phyloP scores from a whole-genome alignment of 192 early-diverging fungal genomes.

The Backusella circina region DNA sequence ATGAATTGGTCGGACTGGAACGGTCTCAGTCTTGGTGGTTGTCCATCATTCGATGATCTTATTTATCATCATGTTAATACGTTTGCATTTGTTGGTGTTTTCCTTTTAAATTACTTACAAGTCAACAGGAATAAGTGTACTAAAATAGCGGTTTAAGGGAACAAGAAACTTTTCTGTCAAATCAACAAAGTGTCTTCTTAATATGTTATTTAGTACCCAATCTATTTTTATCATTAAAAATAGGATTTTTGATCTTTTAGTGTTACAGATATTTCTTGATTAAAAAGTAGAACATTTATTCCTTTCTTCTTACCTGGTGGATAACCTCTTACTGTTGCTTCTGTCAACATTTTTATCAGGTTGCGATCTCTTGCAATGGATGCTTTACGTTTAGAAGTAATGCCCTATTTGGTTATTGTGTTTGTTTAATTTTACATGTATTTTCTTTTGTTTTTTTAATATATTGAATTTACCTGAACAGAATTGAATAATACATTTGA shows the following conservation, averaged over 20 bases:
- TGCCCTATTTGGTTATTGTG: constrained; percentile 27
- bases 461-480: constrained; percentile 38
- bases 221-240: constrained; percentile 33
- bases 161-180: constrained; percentile 91
- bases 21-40: constrained; percentile 57
- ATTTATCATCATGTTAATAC: not conserved
- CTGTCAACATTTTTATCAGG: constrained; percentile 73
- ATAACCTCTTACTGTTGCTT: constrained; percentile 66
- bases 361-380: constrained; percentile 80
- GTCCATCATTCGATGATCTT: not conserved
- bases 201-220: constrained; percentile 83
- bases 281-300: not conserved
- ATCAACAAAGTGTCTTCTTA: constrained; percentile 90
- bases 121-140: constrained; percentile 72
- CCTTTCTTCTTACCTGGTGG: constrained; percentile 46
- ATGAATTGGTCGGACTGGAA: constrained; percentile 78
- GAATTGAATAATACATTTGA: constrained; percentile 42
- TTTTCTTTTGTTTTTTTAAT: not conserved
- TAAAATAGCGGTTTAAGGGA: constrained; percentile 93
- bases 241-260: not conserved
- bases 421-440: not conserved
- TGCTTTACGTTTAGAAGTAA: constrained; percentile 71
- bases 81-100: not conserved
- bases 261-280: not conserved
- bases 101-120: constrained; percentile 25